Base-by-base conservation (phyloP, 1,139 yeast genomes). In the Hemisphaericaspora xylanilytica region DNA sequence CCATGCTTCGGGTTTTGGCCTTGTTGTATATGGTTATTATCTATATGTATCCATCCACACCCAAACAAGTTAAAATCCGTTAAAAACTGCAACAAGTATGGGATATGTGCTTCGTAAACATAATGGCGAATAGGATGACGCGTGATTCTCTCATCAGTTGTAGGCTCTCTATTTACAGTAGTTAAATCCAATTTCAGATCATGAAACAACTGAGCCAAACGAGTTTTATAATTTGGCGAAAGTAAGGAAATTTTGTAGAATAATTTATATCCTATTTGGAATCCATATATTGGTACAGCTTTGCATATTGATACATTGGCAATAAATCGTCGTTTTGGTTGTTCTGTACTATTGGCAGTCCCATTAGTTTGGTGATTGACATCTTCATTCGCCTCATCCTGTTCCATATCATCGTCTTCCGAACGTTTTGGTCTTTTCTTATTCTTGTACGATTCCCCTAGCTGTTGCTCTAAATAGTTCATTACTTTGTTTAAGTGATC, bases 201-300 rank as follows among this genome's bases (percentile, higher is more conserved):
- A 26, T 80, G 63, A 8, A 88, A 56, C 22, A 88, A 53, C 40
- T 78, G 81, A 0, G 85, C 67, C n/a, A 88, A 58, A 38, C 86
- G 68, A 2, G 76, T 63, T 28, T 73, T 67, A 50, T 79, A 78
- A 3, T 73, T 57, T 0, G 96, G 95, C 40, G 82, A 80, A 9
- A 85, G 57, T 15, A 88, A 56, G 31, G 79, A 74, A 3, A 92
- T 76, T 55, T 88, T 89, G 51, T 85, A 76, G 53, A 78, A 85
- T 1, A 77, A 63, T 14, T 65, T 53, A 66, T 79, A 75, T 0
- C 89, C 90, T 3, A 80, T 71, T 49, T 78, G 80, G 55, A 75
- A 89, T 0, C 97, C 97, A 56, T 92, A 92, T 38, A 89, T 82
- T 0, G 95, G 92, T 0, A 78, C 70, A 0, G 84, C 97, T 48